These are phyloP conservation scores for Fusarium nelsonii DNA, from an alignment of 2,329 filamentous ascomycete genomes.

Conservation along the genomic window DNA sequence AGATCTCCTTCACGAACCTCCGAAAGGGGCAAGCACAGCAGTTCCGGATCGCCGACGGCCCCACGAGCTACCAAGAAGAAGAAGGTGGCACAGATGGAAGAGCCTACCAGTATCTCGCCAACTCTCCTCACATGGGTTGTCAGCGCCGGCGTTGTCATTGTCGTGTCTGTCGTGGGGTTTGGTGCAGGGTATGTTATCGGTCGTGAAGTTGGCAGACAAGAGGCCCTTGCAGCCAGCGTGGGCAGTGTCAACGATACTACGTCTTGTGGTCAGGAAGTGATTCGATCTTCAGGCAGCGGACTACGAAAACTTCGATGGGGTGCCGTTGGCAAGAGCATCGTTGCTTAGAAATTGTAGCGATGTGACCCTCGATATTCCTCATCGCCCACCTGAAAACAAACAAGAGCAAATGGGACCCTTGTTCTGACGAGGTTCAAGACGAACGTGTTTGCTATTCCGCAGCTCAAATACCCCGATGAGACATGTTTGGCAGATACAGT, in stretches of 20 bases:
- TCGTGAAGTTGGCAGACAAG: slow-evolving; percentile 73
- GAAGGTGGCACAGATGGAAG: slow-evolving; percentile 58
- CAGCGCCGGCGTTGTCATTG: slow-evolving; percentile 74
- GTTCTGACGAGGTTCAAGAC: slow-evolving; percentile 7
- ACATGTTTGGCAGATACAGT: slow-evolving; percentile 19
- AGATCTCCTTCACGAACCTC: slow-evolving; percentile 49
- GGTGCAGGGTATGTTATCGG: slow-evolving; percentile 77
- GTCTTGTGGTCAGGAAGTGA: slow-evolving; percentile 66
- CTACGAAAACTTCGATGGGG: slow-evolving; percentile 68
- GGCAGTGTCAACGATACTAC: slow-evolving; percentile 60
- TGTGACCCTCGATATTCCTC: slow-evolving; percentile 4
- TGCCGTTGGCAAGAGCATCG: slow-evolving; percentile 63
- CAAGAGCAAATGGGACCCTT: not conserved
- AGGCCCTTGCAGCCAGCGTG: slow-evolving; percentile 59
- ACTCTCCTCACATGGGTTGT: slow-evolving; percentile 74
- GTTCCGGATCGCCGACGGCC: slow-evolving; percentile 56
- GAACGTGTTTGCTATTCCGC: slow-evolving; percentile 3
- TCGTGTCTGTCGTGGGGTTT: slow-evolving; percentile 76
- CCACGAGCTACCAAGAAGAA: slow-evolving; percentile 70
- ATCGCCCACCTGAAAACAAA: not conserved
- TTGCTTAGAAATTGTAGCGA: slow-evolving; percentile 53
- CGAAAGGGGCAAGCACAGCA: slow-evolving; percentile 65
- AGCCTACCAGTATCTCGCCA: slow-evolving; percentile 65
- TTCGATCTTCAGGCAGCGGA: slow-evolving; percentile 64
- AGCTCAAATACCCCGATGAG: slow-evolving; percentile 24